Conservation (phyloP, 345 rosid genomes). For the Heritiera fomes region DNA sequence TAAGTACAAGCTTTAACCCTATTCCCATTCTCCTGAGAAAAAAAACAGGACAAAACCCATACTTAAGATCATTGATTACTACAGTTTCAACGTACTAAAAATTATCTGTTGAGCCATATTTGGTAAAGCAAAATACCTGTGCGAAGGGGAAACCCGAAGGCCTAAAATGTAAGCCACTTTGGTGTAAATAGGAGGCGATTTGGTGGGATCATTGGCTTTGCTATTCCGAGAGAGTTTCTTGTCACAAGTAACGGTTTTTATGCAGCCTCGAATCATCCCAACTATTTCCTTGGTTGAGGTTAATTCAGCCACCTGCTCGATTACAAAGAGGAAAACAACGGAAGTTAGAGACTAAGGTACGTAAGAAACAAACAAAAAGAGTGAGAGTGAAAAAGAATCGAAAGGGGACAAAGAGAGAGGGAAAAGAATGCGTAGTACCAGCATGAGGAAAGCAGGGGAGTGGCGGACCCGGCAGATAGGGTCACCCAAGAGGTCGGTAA, state of each 20-base stretch:
- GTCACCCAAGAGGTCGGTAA: slow-evolving; percentile 97
- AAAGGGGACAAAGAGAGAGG: background rate
- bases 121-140: slow-evolving; percentile 49
- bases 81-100: background rate
- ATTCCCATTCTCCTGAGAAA: slow-evolving; percentile 85
- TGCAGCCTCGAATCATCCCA: slow-evolving; percentile 91
- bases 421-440: slow-evolving; percentile 40
- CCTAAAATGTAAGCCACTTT: slow-evolving; percentile 87
- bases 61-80: background rate
- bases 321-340: background rate
- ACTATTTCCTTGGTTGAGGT: slow-evolving; percentile 59
- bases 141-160: slow-evolving; percentile 86
- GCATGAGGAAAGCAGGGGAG: slow-evolving; percentile 94
- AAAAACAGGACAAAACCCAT: background rate
- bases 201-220: slow-evolving; percentile 27
- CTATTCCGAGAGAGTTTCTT: slow-evolving; percentile 40
- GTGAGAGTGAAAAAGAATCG: background rate
- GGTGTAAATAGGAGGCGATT: slow-evolving; percentile 58
- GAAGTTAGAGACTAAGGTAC: background rate
- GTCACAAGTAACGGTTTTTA: slow-evolving; percentile 90
- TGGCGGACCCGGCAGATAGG: slow-evolving; percentile 98
- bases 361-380: background rate
- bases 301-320: slow-evolving; percentile 80
- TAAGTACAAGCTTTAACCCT: slow-evolving; percentile 62
- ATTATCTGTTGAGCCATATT: background rate